A percentile compares a stretch with the other conserved stretches of the same genome.
phyloP scores from a whole-genome alignment of 345 rosid species.

The Moricandia moricandioides region DNA sequence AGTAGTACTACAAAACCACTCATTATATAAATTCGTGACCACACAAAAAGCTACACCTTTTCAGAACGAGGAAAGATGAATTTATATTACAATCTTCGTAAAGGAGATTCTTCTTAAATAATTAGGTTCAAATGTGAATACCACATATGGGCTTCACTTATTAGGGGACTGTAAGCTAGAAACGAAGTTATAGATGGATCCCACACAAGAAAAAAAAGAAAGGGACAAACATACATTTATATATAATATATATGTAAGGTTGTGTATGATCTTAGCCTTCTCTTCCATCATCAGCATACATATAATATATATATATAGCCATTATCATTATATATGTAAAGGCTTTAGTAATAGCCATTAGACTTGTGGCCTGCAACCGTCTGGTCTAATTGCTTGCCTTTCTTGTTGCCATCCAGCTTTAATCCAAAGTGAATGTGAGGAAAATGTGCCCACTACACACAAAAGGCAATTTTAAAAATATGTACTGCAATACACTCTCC shows the following conservation, averaged over 20 bases:
- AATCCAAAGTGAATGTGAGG: slow-evolving; percentile 92
- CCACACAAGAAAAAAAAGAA: slow-evolving; percentile 21
- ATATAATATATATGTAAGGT: slow-evolving; percentile 10
- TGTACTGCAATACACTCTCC: slow-evolving; percentile 12
- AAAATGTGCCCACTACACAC: slow-evolving; percentile 86
- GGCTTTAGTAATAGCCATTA: slow-evolving; percentile 57
- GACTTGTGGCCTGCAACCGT: slow-evolving; percentile 60
- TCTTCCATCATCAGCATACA: slow-evolving; percentile 27
- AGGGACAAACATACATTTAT: slow-evolving; percentile 9
- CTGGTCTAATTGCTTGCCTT: slow-evolving; percentile 61
- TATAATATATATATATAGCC: slow-evolving; percentile 4
- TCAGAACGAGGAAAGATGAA: slow-evolving; percentile 29
- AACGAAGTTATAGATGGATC: slow-evolving; percentile 17
- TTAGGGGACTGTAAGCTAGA: slow-evolving; percentile 8
- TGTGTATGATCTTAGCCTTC: slow-evolving; percentile 22
- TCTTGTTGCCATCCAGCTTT: slow-evolving; percentile 78
- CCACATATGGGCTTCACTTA: slow-evolving; percentile 16
- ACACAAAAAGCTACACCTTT: slow-evolving; percentile 32
- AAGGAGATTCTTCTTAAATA: slow-evolving; percentile 27
- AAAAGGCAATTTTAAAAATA: not conserved
- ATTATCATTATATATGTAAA: slow-evolving; percentile 10
- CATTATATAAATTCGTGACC: slow-evolving; percentile 25
- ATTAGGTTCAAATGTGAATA: slow-evolving; percentile 25
- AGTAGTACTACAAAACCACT: not conserved
- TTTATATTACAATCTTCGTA: slow-evolving; percentile 24